Conservation (phyloP, 306 rosid species). For the Delonix regia region DNA sequence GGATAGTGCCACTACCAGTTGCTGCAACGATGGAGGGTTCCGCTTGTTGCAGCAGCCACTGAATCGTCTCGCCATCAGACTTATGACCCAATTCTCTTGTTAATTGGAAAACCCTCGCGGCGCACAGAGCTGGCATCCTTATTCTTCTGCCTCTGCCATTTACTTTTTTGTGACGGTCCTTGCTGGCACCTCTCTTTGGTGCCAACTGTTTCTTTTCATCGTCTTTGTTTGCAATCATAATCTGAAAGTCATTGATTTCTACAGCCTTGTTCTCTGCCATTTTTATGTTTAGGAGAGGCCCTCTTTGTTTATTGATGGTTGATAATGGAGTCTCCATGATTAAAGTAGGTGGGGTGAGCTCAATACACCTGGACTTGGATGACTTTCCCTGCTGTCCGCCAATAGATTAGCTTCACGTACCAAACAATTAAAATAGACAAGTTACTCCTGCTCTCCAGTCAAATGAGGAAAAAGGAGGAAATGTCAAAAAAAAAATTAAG, state of each 20-base stretch:
- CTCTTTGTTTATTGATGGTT: slow-evolving; percentile 11
- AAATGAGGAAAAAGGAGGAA: neutral
- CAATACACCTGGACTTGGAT: slow-evolving; percentile 8
- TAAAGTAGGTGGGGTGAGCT: slow-evolving; percentile 37
- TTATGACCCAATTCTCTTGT: slow-evolving; percentile 51
- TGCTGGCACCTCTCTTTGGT: slow-evolving; percentile 52
- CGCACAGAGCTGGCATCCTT: slow-evolving; percentile 66
- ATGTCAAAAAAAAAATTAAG: neutral
- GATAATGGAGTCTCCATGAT: slow-evolving; percentile 7
- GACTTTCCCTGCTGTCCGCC: slow-evolving; percentile 29
- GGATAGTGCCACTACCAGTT: slow-evolving; percentile 57
- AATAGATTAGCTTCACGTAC: slow-evolving; percentile 23
- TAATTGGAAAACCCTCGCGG: slow-evolving; percentile 62
- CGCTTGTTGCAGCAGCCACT: slow-evolving; percentile 62
- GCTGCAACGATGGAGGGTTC: slow-evolving; percentile 62
- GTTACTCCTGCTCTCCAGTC: neutral
- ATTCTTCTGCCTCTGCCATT: slow-evolving; percentile 65
- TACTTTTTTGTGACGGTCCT: slow-evolving; percentile 63
- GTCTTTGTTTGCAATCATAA: slow-evolving; percentile 45
- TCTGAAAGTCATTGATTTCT: slow-evolving; percentile 52
- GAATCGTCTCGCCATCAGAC: slow-evolving; percentile 48
- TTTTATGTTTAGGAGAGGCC: slow-evolving; percentile 34
- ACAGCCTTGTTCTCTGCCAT: slow-evolving; percentile 59
- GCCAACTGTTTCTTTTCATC: slow-evolving; percentile 46
- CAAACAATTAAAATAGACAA: slow-evolving; percentile 11